phyloP scores from a whole-genome alignment of 495 filamentous ascomycete genomes.

The Penicillium tannophilum region DNA sequence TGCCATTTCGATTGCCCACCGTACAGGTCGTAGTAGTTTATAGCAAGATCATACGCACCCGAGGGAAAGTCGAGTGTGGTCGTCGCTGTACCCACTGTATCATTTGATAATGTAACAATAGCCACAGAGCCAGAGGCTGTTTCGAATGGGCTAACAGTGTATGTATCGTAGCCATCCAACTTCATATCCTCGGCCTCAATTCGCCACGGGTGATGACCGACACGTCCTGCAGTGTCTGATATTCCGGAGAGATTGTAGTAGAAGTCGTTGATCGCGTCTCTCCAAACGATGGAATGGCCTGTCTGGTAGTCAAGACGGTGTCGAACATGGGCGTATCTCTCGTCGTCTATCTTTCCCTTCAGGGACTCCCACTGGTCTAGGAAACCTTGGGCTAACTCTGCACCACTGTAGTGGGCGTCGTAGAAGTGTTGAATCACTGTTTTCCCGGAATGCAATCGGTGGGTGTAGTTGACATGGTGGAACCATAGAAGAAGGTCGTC shows the following conservation, averaged over 20 bases:
- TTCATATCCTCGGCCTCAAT: conserved; percentile 67
- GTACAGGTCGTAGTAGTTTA: conserved; percentile 67
- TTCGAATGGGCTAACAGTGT: conserved; percentile 56
- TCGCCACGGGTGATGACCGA: conserved; percentile 60
- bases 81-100: conserved; percentile 50
- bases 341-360: conserved; percentile 56
- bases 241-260: conserved; percentile 62
- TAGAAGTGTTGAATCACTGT: conserved; percentile 80
- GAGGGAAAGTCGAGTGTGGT: conserved; percentile 47
- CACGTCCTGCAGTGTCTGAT: conserved; percentile 54
- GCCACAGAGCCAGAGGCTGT: conserved; percentile 53
- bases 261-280: conserved; percentile 64
- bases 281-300: conserved; percentile 70
- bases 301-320: conserved; percentile 64
- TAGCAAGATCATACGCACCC: conserved; percentile 62
- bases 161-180: conserved; percentile 54
- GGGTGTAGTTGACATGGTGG: conserved; percentile 72
- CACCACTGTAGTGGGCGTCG: conserved; percentile 67
- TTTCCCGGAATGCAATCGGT: conserved; percentile 62
- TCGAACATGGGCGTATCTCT: conserved; percentile 60
- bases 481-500: conserved; percentile 75
- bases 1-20: conserved; percentile 57
- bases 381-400: conserved; percentile 61
- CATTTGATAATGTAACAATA: conserved; percentile 52
- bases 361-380: conserved; percentile 54